Evolutionary conservation across 1,139 yeast species (phyloP), one percentile per base, ranked within the genome.

Genomic region (Yamadazyma kanchanaburiensis): DNA sequence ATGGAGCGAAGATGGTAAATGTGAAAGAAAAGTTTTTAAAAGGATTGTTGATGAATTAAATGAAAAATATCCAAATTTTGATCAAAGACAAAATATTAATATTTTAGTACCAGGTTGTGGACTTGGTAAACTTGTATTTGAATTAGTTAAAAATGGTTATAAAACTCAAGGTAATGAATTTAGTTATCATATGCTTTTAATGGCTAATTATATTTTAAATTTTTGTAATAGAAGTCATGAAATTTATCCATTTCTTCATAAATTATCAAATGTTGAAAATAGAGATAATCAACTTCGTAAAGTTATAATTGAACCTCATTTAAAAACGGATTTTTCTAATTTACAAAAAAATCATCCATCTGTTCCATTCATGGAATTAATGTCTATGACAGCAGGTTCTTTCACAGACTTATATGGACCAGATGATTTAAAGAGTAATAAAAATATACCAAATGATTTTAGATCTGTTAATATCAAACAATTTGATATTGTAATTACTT

Each of bases 31-130:
- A 4, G 58, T 76, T 7, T 74, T 69, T 46, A 68, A 66, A 0
- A 57, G 61, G 9, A 64, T 86, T 3, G 38, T 77, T 4, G 37
- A 46, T 0, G 76, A 66, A 22, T 53, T 83, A 22, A 70, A 64
- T 15, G 30, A 26, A 2, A 30, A 58, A 18, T 76, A 53, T 40
- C 82, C 83, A 0, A 60, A 55, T 12, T 53, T 31, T n/a, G 45
- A 46, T 2, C 35, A 51, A 0, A 49, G 84, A 22, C 64, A 56
- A 13, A 31, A 59, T 10, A 45, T 73, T 3, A 64, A 67, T 26
- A 65, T 85, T 0, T 60, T 87, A 20, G 78, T 80, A 1, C 95
- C 96, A 0, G 96, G 96, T 1, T 78, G 87, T 38, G 96, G 96
- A 0, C 60, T 85, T 12, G 96, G 94, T 0, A 54, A 95, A 32